Evolutionary conservation across 2,329 filamentous ascomycete species (phyloP).

Genomic region (Raffaelea ambrosiae): DNA sequence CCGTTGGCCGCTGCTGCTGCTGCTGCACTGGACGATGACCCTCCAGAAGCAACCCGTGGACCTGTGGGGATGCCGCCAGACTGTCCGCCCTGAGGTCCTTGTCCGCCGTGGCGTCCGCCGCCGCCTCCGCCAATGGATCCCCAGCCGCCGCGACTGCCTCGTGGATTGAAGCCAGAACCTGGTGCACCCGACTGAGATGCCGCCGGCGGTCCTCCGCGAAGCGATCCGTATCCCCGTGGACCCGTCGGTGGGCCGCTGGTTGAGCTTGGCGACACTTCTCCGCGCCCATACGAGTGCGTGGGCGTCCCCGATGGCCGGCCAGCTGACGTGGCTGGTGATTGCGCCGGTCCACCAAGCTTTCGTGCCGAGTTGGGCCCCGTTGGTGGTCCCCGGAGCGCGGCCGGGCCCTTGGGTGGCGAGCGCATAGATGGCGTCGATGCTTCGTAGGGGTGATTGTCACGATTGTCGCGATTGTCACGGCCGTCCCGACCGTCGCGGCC

Average conservation of each 20-base stretch:
- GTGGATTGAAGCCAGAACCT: too few relatives aligned
- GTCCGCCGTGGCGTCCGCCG: neutral
- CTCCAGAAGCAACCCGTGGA: slow-evolving; percentile 24
- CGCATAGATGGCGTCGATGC: neutral
- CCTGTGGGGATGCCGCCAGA: slow-evolving; percentile 31
- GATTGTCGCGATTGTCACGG: neutral
- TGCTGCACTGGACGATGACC: neutral
- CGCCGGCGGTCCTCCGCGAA: slow-evolving; percentile 29
- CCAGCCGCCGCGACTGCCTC: slow-evolving; percentile 35
- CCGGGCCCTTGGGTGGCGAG: slow-evolving; percentile 45
- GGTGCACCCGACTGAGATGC: too few relatives aligned
- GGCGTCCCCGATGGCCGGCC: slow-evolving; percentile 21
- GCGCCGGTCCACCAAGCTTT: slow-evolving; percentile 26
- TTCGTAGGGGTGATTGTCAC: too few relatives aligned
- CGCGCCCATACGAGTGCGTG: slow-evolving; percentile 10
- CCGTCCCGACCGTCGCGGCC: slow-evolving; percentile 4
- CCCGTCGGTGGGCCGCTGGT: slow-evolving; percentile 31
- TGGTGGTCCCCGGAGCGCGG: slow-evolving; percentile 42
- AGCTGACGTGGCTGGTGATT: slow-evolving; percentile 15
- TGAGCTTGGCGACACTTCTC: neutral
- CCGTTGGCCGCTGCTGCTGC: too few relatives aligned
- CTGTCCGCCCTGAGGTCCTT: slow-evolving; percentile 7
- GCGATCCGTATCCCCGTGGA: slow-evolving; percentile 43
- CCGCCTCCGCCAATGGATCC: slow-evolving; percentile 4
- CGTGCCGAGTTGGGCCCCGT: slow-evolving; percentile 32